phyloP scores from a whole-genome alignment of 345 rosid species.

The Draba incana region DNA sequence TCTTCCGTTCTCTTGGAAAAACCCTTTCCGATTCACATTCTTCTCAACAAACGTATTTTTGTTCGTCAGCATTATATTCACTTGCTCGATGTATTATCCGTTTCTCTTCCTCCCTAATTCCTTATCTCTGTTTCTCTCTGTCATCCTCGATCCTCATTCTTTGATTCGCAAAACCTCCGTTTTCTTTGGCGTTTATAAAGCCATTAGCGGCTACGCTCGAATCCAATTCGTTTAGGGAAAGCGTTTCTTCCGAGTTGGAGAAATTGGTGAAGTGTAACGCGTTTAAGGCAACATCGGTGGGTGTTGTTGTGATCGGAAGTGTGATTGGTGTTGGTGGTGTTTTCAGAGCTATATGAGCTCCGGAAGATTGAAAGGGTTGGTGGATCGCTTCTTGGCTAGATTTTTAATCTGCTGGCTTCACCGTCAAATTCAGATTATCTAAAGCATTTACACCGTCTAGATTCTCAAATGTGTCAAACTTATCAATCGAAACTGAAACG shows the following conservation, averaged over 20 bases:
- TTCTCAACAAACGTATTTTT: too few relatives aligned
- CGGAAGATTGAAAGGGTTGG: constrained; percentile 59
- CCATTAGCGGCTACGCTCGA: constrained; percentile 76
- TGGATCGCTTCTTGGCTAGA: constrained; percentile 67
- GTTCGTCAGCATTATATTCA: constrained; percentile 77
- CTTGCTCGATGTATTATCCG: constrained; percentile 62
- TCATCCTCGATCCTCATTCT: constrained; percentile 82
- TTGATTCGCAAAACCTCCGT: constrained; percentile 66
- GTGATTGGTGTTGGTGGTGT: constrained; percentile 81
- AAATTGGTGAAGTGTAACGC: constrained; percentile 67
- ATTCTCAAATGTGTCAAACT: too few relatives aligned
- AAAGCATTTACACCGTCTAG: too few relatives aligned
- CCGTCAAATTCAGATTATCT: too few relatives aligned
- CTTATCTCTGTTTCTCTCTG: constrained; percentile 64
- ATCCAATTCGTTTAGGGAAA: constrained; percentile 56
- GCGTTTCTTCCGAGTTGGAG: constrained; percentile 65
- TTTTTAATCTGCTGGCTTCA: too few relatives aligned
- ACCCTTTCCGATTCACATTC: too few relatives aligned
- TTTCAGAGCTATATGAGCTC: constrained; percentile 37
- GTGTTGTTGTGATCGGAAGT: constrained; percentile 75
- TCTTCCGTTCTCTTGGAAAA: too few relatives aligned
- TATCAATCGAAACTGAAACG: too few relatives aligned
- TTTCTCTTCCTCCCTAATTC: constrained; percentile 48
- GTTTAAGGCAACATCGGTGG: constrained; percentile 79
- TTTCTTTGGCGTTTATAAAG: constrained; percentile 63